Percentiles rank a stretch among this genome's conserved stretches.
These are phyloP conservation scores for Globisporangium mamillatum DNA, from an alignment of 352 stramenopile genomes.

Conservation along the genomic window DNA sequence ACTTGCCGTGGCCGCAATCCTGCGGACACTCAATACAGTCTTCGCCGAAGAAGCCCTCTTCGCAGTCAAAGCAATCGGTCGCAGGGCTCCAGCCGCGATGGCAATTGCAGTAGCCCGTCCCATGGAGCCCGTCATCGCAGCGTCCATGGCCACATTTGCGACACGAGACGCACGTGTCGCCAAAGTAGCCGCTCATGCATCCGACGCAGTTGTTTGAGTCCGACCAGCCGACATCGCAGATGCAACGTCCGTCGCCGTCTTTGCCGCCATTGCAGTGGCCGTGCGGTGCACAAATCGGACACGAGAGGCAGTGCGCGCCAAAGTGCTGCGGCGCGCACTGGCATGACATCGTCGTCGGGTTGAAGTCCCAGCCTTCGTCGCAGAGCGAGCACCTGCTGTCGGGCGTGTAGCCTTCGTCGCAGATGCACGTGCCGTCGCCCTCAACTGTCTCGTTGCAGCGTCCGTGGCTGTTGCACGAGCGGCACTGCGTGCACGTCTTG, in stretches of 20 bases:
- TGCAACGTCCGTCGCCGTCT: conserved; percentile 79
- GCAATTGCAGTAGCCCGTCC: conserved; percentile 79
- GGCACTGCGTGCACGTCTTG: conserved; percentile 69
- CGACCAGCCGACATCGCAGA: conserved; percentile 83
- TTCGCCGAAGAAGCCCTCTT: conserved; percentile 78
- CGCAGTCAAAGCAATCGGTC: conserved; percentile 84
- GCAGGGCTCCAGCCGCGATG: conserved; percentile 69
- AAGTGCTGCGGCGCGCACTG: conserved; percentile 85
- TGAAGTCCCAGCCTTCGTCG: conserved; percentile 86
- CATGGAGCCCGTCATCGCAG: conserved; percentile 77
- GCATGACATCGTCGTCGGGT: conserved; percentile 83
- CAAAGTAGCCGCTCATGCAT: conserved; percentile 83
- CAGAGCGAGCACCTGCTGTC: conserved; percentile 76
- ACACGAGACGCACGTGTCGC: conserved; percentile 65
- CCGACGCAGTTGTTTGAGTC: conserved; percentile 88
- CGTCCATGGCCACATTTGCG: conserved; percentile 75
- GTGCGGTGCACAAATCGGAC: conserved; percentile 81
- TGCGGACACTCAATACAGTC: conserved; percentile 61
- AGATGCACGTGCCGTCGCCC: conserved; percentile 77
- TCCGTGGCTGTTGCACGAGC: conserved; percentile 82
- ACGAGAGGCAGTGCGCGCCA: conserved; percentile 71
- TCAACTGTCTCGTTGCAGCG: conserved; percentile 67
- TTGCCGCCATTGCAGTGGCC: conserved; percentile 81
- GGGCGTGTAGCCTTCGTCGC: conserved; percentile 79
- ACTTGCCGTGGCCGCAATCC: conserved; percentile 76